Evolutionary conservation across 306 rosid genomes (phyloP), one percentile per base, ranked within the genome.

Genomic region (Inga laurina): DNA sequence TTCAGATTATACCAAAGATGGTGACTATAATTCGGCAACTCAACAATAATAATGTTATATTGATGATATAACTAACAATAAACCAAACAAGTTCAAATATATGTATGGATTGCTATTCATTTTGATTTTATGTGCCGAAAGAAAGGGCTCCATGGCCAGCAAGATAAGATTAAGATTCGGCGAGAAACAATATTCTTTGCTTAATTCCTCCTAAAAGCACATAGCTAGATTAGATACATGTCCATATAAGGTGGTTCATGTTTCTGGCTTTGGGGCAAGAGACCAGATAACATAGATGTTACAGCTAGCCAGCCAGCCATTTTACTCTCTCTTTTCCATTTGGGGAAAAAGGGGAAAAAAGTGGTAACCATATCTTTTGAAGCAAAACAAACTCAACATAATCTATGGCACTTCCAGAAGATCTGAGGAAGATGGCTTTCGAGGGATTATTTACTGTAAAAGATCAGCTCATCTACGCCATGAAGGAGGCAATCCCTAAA

Each of bases 211-310:
- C 34, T 41, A 71, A 27, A 43, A 51, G 30, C 16, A 74, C 0
- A 5, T 30, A 14, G 3, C 13, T 43, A 4, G 61, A 39, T 4
- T 56, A 22, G 14, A 59, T 57, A n/a, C 2, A 27, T 24, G 35
- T 22, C 68, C 7, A 24, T 61, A 72, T 41, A 46, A 30, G 64
- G 15, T 12, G 43, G 32, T 15, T 49, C 4, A 37, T 10, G 64
- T 64, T 74, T 74, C 78, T 49, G 10, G 9, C 65, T 15, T 49
- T 15, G 65, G 51, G 51, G 65, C 78, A 74, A 74, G 46, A 68
- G 37, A 8, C 22, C 18, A 62, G 66, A 65, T 32, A 62, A 24
- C 35, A n/a, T 15, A 61, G 7, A 22, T 1, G 12, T 59, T 61
- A 30, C 35, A 24, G 21, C 68, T 27, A 27, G 68, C 65, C 1